Percentiles rank a stretch among this genome's conserved stretches.
Conservation (phyloP, 306 rosid species). For the Malus orientalis region DNA sequence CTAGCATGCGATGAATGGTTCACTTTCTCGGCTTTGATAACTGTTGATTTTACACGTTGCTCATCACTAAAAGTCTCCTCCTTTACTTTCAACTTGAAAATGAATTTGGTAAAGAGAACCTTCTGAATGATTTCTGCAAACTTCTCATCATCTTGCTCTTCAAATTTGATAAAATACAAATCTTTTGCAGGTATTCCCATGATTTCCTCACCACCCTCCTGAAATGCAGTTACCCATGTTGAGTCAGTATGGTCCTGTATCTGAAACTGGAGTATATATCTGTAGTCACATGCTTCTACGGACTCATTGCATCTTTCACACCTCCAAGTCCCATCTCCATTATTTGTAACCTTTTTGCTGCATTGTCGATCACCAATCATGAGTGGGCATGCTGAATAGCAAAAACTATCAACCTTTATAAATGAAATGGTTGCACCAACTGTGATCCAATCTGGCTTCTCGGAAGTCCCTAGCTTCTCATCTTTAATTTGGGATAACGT, state of each 20-base stretch:
- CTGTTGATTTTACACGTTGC: slow-evolving; percentile 74
- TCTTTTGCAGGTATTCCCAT: slow-evolving; percentile 73
- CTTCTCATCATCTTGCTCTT: slow-evolving; percentile 60
- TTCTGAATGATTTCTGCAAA: slow-evolving; percentile 54
- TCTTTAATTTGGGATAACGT: slow-evolving; percentile 76
- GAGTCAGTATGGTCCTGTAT: slow-evolving; percentile 79
- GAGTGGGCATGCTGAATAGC: slow-evolving; percentile 81
- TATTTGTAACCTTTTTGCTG: slow-evolving; percentile 70
- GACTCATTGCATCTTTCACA: slow-evolving; percentile 75
- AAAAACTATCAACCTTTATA: slow-evolving; percentile 63
- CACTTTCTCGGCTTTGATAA: slow-evolving; percentile 67
- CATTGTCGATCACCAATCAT: slow-evolving; percentile 79
- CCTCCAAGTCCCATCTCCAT: slow-evolving; percentile 89
- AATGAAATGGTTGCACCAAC: slow-evolving; percentile 56
- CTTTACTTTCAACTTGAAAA: slow-evolving; percentile 76
- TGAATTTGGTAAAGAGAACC: slow-evolving; percentile 50
- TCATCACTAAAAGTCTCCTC: slow-evolving; percentile 85
- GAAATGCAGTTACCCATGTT: slow-evolving; percentile 88
- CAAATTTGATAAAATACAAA: slow-evolving; percentile 52
- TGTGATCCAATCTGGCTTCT: slow-evolving; percentile 91
- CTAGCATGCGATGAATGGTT: slow-evolving; percentile 38
- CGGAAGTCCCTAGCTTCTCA: slow-evolving; percentile 84
- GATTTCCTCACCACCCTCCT: slow-evolving; percentile 88
- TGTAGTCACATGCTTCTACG: slow-evolving; percentile 62
- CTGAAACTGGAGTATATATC: slow-evolving; percentile 74